These are phyloP conservation scores for Colletotrichum sp. DNA, from an alignment of 2,329 filamentous ascomycete species.

Conservation along the genomic window DNA sequence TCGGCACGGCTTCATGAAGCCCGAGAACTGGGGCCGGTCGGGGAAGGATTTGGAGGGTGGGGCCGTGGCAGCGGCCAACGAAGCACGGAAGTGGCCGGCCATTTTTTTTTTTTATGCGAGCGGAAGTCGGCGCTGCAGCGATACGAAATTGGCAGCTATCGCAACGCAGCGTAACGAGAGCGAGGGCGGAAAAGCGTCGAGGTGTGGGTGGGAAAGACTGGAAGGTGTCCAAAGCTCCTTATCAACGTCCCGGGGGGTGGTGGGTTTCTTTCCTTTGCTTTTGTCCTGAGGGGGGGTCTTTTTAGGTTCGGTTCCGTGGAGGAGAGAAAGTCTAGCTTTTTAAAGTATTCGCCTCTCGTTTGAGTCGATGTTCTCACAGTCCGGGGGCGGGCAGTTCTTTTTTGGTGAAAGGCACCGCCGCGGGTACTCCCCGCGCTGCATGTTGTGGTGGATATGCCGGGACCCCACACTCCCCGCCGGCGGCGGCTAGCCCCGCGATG, in stretches of 20 bases:
- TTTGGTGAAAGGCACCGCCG: not conserved
- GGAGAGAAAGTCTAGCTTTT: not conserved
- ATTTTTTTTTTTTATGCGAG: not conserved
- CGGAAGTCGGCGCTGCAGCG: not conserved
- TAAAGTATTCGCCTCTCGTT: not conserved
- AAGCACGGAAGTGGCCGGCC: constrained; percentile 13
- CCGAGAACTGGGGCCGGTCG: constrained; percentile 17
- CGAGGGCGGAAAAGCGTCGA: not conserved
- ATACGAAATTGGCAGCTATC: not conserved
- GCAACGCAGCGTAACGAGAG: not conserved
- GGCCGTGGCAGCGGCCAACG: not conserved
- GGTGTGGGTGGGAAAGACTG: not conserved
- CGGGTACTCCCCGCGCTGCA: not conserved
- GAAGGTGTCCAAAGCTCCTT: not conserved
- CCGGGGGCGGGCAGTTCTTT: not conserved
- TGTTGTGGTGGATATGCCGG: not conserved
- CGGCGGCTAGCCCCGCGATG: not conserved
- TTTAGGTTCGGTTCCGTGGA: not conserved
- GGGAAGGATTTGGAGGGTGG: not conserved
- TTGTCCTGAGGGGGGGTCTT: not conserved
- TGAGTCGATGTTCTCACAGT: not conserved
- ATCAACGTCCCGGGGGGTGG: not conserved
- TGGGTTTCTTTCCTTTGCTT: not conserved
- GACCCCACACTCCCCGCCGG: not conserved
- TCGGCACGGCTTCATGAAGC: constrained; percentile 17